Conservation (phyloP, 2,329 filamentous ascomycete genomes). For the Rutstroemia sp. region DNA sequence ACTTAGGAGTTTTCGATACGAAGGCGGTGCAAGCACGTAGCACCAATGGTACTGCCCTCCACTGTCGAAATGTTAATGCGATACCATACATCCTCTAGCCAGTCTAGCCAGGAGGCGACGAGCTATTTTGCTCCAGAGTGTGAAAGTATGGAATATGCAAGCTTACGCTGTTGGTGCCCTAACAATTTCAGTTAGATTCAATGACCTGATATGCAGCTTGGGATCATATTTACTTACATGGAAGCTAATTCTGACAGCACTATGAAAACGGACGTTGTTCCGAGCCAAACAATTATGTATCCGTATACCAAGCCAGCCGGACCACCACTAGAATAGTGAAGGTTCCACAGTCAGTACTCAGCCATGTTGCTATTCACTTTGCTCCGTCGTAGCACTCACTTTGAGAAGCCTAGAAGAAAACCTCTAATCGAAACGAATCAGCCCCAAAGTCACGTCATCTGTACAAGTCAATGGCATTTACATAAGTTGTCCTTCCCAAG, state of each 20-base stretch:
- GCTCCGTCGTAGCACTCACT: not conserved
- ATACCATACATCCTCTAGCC: no score
- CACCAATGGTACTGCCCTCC: constrained; percentile 53
- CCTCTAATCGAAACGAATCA: not conserved
- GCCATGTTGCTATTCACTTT: not conserved
- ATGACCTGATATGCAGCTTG: no score
- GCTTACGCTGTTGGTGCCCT: not conserved
- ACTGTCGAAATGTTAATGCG: not conserved
- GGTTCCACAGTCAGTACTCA: not conserved
- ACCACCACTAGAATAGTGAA: not conserved
- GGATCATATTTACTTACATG: constrained; percentile 13
- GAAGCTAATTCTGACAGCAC: constrained; percentile 19
- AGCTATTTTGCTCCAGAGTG: no score
- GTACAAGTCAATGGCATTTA: not conserved
- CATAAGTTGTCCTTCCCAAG: constrained; percentile 32
- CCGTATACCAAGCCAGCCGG: constrained; percentile 17
- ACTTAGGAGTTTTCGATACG: constrained; percentile 43
- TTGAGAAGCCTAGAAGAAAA: not conserved
- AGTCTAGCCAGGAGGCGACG: no score
- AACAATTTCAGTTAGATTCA: no score
- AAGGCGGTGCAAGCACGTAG: constrained; percentile 40
- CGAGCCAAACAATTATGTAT: constrained; percentile 25
- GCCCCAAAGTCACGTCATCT: not conserved
- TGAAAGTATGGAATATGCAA: not conserved
- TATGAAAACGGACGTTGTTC: constrained; percentile 15